These are phyloP conservation scores for Saccharomyces mikatae DNA, from an alignment of 805 yeast species.

Conservation along the genomic window DNA sequence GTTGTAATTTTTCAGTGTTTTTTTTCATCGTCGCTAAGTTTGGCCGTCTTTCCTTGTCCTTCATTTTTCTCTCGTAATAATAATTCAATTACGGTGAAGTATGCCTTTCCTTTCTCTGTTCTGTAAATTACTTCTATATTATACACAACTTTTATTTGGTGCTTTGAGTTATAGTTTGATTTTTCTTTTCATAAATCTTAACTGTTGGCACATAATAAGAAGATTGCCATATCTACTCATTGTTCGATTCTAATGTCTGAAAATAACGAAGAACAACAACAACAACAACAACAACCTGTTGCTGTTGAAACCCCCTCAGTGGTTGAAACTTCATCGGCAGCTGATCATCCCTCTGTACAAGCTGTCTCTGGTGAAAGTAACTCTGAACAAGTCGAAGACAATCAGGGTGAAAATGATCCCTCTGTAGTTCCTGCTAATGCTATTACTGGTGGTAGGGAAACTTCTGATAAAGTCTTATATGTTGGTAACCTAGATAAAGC, in stretches of 20 bases:
- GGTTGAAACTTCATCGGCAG: not conserved
- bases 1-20: not conserved
- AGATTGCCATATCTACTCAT: not conserved
- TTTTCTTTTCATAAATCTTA: not conserved
- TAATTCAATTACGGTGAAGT: not conserved
- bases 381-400: constrained; percentile 2
- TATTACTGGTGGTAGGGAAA: constrained; percentile 71
- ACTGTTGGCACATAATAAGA: not conserved
- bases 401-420: constrained; percentile 8
- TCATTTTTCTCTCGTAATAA: not conserved
- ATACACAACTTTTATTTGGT: not conserved
- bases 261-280: not conserved
- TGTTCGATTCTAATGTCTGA: not conserved
- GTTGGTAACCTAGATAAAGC: constrained; percentile 67
- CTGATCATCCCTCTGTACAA: not conserved
- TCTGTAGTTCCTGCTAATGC: constrained; percentile 56
- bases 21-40: not conserved
- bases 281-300: not conserved
- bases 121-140: not conserved
- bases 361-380: not conserved
- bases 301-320: not conserved
- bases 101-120: not conserved
- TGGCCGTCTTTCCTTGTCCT: not conserved
- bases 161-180: not conserved
- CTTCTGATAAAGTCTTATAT: constrained; percentile 62